Conservation (phyloP, 2,329 filamentous ascomycete species). For the Paecilomyces dactylethromorphus region DNA sequence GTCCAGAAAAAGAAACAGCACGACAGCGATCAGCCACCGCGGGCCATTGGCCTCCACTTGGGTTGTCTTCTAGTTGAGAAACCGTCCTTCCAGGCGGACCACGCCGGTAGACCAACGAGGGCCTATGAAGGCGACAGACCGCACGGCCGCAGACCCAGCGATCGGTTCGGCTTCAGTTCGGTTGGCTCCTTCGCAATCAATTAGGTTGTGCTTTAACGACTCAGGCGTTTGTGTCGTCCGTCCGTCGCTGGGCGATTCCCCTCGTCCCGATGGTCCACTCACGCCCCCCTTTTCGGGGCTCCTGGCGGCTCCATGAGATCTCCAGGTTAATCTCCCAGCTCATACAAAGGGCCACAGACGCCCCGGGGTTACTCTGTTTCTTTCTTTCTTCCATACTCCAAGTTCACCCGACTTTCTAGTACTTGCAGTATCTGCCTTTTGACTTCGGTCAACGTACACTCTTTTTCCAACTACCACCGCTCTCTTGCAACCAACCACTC, state of each 20-base stretch:
- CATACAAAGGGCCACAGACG: conserved; percentile 29
- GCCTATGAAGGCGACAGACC: background rate
- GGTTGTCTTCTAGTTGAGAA: background rate
- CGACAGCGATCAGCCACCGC: background rate
- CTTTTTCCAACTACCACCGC: conserved; percentile 32
- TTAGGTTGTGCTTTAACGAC: background rate
- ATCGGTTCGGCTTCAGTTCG: background rate
- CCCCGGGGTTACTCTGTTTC: conserved; percentile 10
- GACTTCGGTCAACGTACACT: conserved; percentile 39
- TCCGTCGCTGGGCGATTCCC: conserved; percentile 1
- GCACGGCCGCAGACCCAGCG: background rate
- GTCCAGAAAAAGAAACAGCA: background rate
- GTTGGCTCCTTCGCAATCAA: background rate
- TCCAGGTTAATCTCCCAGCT: conserved; percentile 30
- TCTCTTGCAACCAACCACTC: conserved; percentile 22
- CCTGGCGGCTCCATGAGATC: conserved; percentile 20
- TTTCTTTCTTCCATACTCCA: conserved; percentile 17
- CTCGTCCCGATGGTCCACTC: conserved; percentile 3
- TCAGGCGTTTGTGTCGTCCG: background rate
- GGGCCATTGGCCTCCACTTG: background rate
- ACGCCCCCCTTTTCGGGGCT: conserved; percentile 4
- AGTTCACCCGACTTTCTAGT: conserved; percentile 24
- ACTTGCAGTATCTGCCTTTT: conserved; percentile 28
- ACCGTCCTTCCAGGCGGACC: background rate
- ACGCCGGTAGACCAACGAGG: background rate